Evolutionary conservation across 345 rosid genomes (phyloP).

Genomic region (Eucalyptus urophylla): DNA sequence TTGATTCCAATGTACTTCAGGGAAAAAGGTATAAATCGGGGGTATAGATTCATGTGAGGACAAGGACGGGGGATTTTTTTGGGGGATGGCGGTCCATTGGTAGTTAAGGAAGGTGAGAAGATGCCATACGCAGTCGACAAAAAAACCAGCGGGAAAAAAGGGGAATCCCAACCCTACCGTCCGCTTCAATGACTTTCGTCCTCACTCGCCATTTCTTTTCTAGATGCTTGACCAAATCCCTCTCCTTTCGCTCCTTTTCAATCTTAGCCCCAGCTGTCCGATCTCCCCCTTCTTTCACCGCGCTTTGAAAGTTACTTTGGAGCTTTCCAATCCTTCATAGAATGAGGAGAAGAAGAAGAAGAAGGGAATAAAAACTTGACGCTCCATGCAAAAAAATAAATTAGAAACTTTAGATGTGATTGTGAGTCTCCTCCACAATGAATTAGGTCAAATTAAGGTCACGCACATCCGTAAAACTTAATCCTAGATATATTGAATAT

Average conservation of each 20-base stretch:
- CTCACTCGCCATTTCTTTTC: neutral
- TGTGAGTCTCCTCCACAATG: neutral
- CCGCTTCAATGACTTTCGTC: neutral
- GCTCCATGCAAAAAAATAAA: neutral
- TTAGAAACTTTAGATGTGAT: neutral
- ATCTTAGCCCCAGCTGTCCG: neutral
- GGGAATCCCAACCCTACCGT: constrained; percentile 20
- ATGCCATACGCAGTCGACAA: constrained; percentile 21
- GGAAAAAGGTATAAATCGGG: neutral
- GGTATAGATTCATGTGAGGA: neutral
- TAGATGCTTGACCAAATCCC: neutral
- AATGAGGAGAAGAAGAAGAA: neutral
- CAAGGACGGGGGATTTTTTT: neutral
- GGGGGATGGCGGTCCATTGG: neutral
- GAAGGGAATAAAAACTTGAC: neutral
- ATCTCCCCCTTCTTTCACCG: neutral
- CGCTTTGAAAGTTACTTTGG: neutral
- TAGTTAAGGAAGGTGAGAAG: constrained; percentile 14
- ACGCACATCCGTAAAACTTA: neutral
- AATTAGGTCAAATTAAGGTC: neutral
- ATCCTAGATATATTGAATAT: neutral
- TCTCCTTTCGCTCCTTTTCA: neutral
- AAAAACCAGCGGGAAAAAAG: constrained; percentile 12
- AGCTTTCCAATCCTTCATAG: neutral
- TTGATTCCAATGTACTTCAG: neutral